Evolutionary conservation across 805 yeast species (phyloP).

Genomic region (Cyberlindnera japonica): DNA sequence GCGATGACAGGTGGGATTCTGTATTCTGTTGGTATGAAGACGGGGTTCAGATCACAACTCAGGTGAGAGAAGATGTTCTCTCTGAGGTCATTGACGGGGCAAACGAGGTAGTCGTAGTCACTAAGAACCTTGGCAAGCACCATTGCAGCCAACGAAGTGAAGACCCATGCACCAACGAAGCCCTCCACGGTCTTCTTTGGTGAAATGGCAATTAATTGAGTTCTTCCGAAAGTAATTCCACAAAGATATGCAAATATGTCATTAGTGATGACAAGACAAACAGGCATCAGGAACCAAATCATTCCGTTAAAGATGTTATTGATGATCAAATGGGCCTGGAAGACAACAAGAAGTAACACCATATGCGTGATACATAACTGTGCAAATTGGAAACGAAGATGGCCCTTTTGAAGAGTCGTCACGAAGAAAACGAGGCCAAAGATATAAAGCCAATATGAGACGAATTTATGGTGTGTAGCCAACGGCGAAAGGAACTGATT

Average conservation of each 20-base stretch:
- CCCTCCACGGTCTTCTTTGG: constrained; percentile 99
- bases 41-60: constrained; percentile 81
- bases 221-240: constrained; percentile 93
- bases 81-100: constrained; percentile 75
- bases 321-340: constrained; percentile 91
- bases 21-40: constrained; percentile 78
- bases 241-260: constrained; percentile 96
- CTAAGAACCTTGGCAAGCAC: constrained; percentile 61
- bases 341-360: constrained; percentile 84
- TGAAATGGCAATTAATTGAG: constrained; percentile 87
- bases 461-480: constrained; percentile 75
- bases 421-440: constrained; percentile 90
- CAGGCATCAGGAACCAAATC: constrained; percentile 93
- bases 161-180: constrained; percentile 95
- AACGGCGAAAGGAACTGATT: constrained; percentile 53
- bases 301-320: constrained; percentile 86
- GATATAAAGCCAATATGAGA: constrained; percentile 79
- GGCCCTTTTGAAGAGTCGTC: constrained; percentile 82
- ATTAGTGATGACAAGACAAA: constrained; percentile 85
- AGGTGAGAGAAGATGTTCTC: constrained; percentile 58
- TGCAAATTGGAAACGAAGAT: constrained; percentile 86
- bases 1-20: constrained; percentile 69
- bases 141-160: constrained; percentile 75
- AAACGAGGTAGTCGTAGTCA: constrained; percentile 70
- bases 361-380: constrained; percentile 92